Conservation (phyloP, 169 alveolate species). For the Eimeria maxima region DNA sequence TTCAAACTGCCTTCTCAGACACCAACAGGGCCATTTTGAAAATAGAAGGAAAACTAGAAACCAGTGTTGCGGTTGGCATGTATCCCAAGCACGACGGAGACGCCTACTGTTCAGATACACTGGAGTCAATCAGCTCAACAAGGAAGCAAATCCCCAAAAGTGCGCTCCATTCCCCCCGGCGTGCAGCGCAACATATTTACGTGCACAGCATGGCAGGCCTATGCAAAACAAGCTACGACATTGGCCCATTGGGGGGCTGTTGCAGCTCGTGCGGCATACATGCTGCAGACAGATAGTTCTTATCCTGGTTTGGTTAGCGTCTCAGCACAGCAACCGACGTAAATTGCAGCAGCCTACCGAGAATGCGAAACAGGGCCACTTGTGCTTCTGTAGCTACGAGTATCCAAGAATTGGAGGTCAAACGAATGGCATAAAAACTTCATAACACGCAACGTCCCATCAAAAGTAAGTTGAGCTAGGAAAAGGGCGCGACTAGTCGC, state of each 20-base stretch:
- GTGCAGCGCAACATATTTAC: no score
- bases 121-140: not conserved
- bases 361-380: not conserved
- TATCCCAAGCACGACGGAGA: no score
- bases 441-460: not conserved
- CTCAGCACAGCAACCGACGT: not conserved
- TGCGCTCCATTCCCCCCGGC: no score
- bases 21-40: not conserved
- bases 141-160: no score
- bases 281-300: not conserved
- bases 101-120: not conserved
- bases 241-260: not conserved
- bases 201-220: not conserved
- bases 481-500: not conserved
- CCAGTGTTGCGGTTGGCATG: no score
- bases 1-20: not conserved
- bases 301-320: not conserved
- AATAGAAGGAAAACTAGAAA: not conserved
- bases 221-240: not conserved
- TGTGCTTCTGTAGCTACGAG: not conserved
- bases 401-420: not conserved
- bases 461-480: not conserved
- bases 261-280: not conserved
- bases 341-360: not conserved
- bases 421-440: not conserved